Base-by-base conservation (phyloP, 768 basidiomycete genomes). In the Harrya chromipes region DNA sequence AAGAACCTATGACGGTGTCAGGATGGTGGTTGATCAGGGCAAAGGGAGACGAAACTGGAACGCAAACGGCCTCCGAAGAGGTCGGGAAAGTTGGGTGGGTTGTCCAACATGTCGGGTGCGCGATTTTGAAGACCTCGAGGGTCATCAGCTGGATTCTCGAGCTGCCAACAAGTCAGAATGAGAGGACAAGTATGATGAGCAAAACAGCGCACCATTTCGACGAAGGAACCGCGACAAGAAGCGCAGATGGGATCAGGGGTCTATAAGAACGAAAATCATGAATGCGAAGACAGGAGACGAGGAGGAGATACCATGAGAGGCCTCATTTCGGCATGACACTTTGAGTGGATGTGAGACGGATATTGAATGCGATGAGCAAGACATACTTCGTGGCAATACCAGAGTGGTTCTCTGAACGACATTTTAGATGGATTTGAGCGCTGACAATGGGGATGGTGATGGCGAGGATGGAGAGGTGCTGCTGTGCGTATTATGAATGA, bases 251-350 rank as follows among this genome's bases (percentile, higher is more conserved):
- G 87, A 70, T 91, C 80, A 35, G 90, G 90, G 4, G 82, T 77
- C 90, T 92, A 62, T 20, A 43, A 26, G 20, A 21, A 40, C 9
- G 41, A 35, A 41, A 54, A 54, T 57, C 47, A 23, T 52, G 45
- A 48, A 14, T 4, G 24, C 11, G 8, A 34, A 20, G 26, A 1
- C 14, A 6, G 20, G 40, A 21, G 7, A 23, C 14, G 6, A 13
- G 11, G 26, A n/a, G 13, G 52, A 36, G 60, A 75, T 35, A 91
- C 90, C 87, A 88, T 90, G 40, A 93, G 71, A 1, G 92, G 90
- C 45, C 85, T 73, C 90, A 90, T 94, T 70, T 94, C 90, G 46
- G 87, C 83, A 65, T 84, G 78, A 63, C 93, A 95, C 92, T 94
- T 61, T 13, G 17, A 1, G 19, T 14, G 42, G 17, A 54, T 21